Conservation (phyloP, 129 eudicot genomes). For the Deinandra increscens region DNA sequence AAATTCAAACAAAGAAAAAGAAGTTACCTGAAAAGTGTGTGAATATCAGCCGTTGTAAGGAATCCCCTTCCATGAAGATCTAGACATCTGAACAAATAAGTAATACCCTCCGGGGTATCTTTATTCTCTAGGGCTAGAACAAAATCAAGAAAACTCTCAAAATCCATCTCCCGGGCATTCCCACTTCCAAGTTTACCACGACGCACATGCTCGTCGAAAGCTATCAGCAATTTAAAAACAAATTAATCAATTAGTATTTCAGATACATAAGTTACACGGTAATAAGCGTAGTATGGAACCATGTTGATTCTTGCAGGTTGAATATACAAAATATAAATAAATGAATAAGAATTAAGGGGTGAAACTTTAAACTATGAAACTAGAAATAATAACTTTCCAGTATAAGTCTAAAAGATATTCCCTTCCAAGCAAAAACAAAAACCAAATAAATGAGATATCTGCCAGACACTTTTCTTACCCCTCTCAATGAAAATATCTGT, state of each 20-base stretch:
- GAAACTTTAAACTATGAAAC: not conserved
- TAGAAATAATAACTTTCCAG: not conserved
- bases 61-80: conserved; percentile 91
- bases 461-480: conserved; percentile 46
- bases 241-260: not conserved
- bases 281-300: not conserved
- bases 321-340: conserved; percentile 6
- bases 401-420: not conserved
- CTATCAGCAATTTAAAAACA: conserved; percentile 25
- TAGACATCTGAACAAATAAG: conserved; percentile 83
- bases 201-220: conserved; percentile 93
- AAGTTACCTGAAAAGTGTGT: conserved; percentile 84
- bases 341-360: not conserved
- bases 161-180: conserved; percentile 92
- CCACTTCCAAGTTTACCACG: conserved; percentile 78
- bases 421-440: not conserved
- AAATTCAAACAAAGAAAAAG: not conserved
- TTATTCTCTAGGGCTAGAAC: conserved; percentile 91
- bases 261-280: not conserved
- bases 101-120: conserved; percentile 92
- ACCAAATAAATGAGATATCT: not conserved
- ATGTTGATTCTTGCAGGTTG: not conserved
- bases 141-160: conserved; percentile 92
- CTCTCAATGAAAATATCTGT: conserved; percentile 97
- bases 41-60: conserved; percentile 92